These are phyloP conservation scores for Xylaria digitata DNA, from an alignment of 2,329 filamentous ascomycete species.

Conservation along the genomic window DNA sequence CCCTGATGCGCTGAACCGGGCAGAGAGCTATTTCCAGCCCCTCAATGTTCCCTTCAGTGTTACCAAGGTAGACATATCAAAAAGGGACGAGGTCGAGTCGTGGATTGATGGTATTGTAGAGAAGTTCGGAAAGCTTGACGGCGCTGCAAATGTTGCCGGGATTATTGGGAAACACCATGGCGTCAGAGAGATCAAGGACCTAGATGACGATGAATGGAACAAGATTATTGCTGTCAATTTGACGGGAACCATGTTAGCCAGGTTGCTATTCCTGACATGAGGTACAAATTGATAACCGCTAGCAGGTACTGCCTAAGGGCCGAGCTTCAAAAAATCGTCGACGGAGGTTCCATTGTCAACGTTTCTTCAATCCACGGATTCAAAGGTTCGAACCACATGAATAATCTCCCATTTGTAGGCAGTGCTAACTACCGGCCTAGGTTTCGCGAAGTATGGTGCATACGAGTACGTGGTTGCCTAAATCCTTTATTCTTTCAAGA, in stretches of 20 bases:
- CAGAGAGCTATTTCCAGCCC: constrained; percentile 47
- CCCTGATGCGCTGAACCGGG: constrained; percentile 43
- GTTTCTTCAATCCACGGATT: constrained; percentile 64
- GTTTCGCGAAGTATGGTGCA: constrained; percentile 55
- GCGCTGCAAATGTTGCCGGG: constrained; percentile 67
- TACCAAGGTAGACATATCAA: constrained; percentile 61
- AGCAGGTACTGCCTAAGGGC: constrained; percentile 58
- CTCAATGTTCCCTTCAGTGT: constrained; percentile 47
- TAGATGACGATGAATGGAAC: constrained; percentile 62
- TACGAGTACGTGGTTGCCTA: constrained; percentile 47
- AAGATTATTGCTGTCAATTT: constrained; percentile 61
- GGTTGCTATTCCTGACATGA: background rate
- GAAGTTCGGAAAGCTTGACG: constrained; percentile 64
- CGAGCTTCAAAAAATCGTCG: constrained; percentile 57
- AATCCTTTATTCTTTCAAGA: constrained; percentile 9
- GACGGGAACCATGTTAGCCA: constrained; percentile 59
- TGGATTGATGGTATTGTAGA: constrained; percentile 62
- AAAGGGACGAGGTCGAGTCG: constrained; percentile 59
- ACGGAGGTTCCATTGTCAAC: constrained; percentile 69
- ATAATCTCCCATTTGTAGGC: constrained; percentile 38
- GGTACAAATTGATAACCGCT: constrained; percentile 29
- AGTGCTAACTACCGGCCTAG: constrained; percentile 46
- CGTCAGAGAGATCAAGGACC: constrained; percentile 54
- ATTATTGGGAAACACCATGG: constrained; percentile 59
- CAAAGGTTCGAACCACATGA: constrained; percentile 52